These are phyloP conservation scores for Phycomyces nitens DNA, from an alignment of 192 early-diverging fungal species.

Conservation along the genomic window DNA sequence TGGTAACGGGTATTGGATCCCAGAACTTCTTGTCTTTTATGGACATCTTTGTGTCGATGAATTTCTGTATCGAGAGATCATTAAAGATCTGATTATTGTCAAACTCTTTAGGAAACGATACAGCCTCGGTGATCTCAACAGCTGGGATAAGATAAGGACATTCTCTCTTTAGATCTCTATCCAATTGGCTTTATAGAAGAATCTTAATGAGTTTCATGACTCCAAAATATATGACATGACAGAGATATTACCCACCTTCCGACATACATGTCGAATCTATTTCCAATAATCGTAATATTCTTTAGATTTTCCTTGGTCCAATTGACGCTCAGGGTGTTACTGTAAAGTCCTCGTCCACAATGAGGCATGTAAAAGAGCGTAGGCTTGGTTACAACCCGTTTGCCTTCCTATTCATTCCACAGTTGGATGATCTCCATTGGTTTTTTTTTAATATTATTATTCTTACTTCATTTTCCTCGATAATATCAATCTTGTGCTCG, in stretches of 20 bases:
- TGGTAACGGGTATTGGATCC: background rate
- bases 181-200: conserved; percentile 17
- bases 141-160: conserved; percentile 33
- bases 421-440: too few species aligned
- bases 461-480: conserved; percentile 29
- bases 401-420: conserved; percentile 13
- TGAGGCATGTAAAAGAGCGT: conserved; percentile 43
- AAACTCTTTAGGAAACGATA: conserved; percentile 29
- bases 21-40: conserved; percentile 13
- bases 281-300: conserved; percentile 26
- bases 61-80: conserved; percentile 32
- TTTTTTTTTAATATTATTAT: background rate
- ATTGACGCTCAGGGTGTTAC: conserved; percentile 30
- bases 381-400: conserved; percentile 9
- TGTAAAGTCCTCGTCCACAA: conserved; percentile 30
- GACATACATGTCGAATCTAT: conserved; percentile 33
- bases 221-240: background rate
- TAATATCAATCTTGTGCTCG: conserved; percentile 19
- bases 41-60: conserved; percentile 14
- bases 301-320: conserved; percentile 21
- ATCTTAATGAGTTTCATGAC: background rate
- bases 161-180: conserved; percentile 26
- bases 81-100: conserved; percentile 37
- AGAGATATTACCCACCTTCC: conserved; percentile 19
- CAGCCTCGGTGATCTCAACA: conserved; percentile 10